Evolutionary conservation across 371 early-diverging fungal genomes (phyloP).

Genomic region (Mucor piriformis): DNA sequence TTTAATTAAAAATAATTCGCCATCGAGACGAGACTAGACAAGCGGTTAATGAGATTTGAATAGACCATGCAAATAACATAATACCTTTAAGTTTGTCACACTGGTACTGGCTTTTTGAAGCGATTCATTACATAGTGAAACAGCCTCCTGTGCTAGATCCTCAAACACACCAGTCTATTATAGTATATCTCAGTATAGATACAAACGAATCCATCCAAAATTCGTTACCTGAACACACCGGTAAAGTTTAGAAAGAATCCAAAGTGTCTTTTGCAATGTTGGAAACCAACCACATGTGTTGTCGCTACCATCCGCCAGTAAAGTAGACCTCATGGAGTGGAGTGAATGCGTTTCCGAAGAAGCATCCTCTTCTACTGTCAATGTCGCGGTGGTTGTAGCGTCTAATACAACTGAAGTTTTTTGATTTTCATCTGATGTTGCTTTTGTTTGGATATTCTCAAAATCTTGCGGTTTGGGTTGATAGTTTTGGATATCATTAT

Average conservation of each 20-base stretch:
- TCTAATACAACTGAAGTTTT: conserved; percentile 36
- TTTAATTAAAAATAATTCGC: conserved; percentile 80
- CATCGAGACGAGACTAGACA: conserved; percentile 67
- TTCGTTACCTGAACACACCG: conserved; percentile 64
- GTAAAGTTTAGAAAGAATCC: conserved; percentile 81
- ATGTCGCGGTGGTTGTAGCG: conserved; percentile 36
- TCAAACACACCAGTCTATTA: conserved; percentile 72
- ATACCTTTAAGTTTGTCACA: conserved; percentile 43
- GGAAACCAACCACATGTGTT: conserved; percentile 76
- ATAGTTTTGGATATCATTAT: conserved; percentile 77
- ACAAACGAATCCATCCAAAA: background rate
- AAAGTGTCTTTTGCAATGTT: conserved; percentile 77
- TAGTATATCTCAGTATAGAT: background rate
- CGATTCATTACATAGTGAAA: conserved; percentile 69
- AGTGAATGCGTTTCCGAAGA: conserved; percentile 29
- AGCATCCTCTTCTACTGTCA: conserved; percentile 41
- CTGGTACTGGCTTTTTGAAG: conserved; percentile 54
- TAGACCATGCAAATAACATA: background rate
- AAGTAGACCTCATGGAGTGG: conserved; percentile 32
- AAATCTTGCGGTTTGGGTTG: conserved; percentile 72
- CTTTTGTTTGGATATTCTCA: conserved; percentile 26
- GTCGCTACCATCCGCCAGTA: conserved; percentile 40
- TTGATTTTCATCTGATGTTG: background rate
- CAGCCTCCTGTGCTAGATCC: conserved; percentile 83
- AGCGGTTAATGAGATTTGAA: too few relatives aligned